A percentile compares a stretch with the other conserved stretches of the same genome.
These are phyloP conservation scores for Huntiella moniliformis DNA, from an alignment of 2,329 filamentous ascomycete species.

Conservation along the genomic window DNA sequence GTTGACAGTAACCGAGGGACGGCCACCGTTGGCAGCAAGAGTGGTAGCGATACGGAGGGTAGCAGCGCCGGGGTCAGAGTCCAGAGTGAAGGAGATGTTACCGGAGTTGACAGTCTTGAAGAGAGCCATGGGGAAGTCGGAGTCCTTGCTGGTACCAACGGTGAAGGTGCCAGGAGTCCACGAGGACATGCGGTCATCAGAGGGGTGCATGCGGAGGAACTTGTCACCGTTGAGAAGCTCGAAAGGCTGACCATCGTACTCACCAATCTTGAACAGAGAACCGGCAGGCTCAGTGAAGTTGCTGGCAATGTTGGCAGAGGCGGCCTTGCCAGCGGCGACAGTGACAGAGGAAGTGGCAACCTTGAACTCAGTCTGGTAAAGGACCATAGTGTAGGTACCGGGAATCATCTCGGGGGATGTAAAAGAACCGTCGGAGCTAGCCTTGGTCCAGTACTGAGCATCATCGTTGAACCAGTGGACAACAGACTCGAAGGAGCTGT, in stretches of 20 bases:
- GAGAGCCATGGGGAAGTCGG: constrained; percentile 46
- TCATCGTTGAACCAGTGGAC: constrained; percentile 46
- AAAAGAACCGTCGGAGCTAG: constrained; percentile 34
- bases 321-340: constrained; percentile 30
- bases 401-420: constrained; percentile 48
- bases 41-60: constrained; percentile 49
- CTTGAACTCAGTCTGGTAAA: constrained; percentile 40
- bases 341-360: constrained; percentile 30
- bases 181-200: constrained; percentile 41
- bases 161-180: constrained; percentile 45
- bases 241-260: constrained; percentile 44
- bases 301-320: constrained; percentile 31
- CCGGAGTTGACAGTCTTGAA: constrained; percentile 41
- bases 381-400: constrained; percentile 48
- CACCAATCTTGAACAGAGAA: constrained; percentile 44
- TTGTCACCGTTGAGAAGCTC: constrained; percentile 50
- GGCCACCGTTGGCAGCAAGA: constrained; percentile 38
- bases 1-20: constrained; percentile 40
- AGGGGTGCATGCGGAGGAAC: constrained; percentile 49
- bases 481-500: constrained; percentile 32
- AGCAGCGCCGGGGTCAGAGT: constrained; percentile 30
- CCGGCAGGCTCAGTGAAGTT: constrained; percentile 26
- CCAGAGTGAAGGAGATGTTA: constrained; percentile 40
- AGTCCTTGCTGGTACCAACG: constrained; percentile 32
- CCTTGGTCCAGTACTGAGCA: constrained; percentile 47